Base-by-base conservation (phyloP, 2,329 filamentous ascomycete genomes). In the Alternaria sp. region DNA sequence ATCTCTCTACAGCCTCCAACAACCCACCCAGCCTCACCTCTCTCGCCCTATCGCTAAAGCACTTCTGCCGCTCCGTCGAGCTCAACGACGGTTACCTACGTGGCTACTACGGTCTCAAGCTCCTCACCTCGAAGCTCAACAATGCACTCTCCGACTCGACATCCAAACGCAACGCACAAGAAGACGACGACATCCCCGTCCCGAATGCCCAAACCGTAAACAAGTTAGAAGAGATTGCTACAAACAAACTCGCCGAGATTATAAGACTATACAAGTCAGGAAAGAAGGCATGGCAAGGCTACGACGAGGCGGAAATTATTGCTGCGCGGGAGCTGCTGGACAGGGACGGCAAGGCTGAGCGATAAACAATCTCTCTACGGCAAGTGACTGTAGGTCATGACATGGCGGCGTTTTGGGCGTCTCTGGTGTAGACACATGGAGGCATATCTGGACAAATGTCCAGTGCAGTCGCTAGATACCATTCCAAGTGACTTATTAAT, bases 31-130 rank as follows among this genome's bases (percentile, higher is more conserved):
- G 61, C 67, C 59, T 79, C 47, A 72, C 78, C 34, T 78, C 80
- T 12, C 81, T 95, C 55, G 83, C 86, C 43, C 91, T 94, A 74
- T 89, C 93, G 5, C 79, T 97, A 54, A 91, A 93, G 75, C 88
- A 94, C 66, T 98, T 96, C 79, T 92, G 91, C 75, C 88, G 95
- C 70, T 95, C 93, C 73, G 88, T 98, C 66, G 95, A 99, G 81
- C 86, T 99, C 53, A 98, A 95, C 74, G 92, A 97, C 70, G 89
- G 93, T 75, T 98, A 97, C 76, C 80, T 98, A 63, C 88, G 95
- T 62, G 95, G 94, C 1, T 96, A 93, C 77, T 98, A 97, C 78
- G 95, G 95, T 7, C 82, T 99, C 61, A 95, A 94, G 77, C 78
- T 94, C 78, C 90, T 93, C 79, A 72, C 86, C 44, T 44, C 68